Percentiles rank a stretch among this genome's conserved stretches.
phyloP scores from a whole-genome alignment of 352 stramenopile genomes.

The Phytophthora fragariaefolia region DNA sequence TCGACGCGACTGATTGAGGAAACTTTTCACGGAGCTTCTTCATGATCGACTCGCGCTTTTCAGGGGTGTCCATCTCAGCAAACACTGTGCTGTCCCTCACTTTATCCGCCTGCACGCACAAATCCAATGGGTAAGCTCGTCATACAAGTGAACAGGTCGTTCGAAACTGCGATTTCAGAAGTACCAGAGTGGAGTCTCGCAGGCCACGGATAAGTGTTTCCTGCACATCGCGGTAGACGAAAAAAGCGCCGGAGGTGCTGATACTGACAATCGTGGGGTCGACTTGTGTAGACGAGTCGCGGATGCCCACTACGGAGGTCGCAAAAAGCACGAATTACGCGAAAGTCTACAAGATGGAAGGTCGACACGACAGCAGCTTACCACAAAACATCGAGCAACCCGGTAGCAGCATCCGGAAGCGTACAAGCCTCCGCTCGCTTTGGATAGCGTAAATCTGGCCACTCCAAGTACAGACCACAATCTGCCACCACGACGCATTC shows the following conservation, averaged over 20 bases:
- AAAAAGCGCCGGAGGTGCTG: slow-evolving; percentile 71
- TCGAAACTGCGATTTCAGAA: neutral
- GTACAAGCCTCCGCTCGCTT: slow-evolving; percentile 48
- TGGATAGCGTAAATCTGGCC: slow-evolving; percentile 63
- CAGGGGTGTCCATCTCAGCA: slow-evolving; percentile 43
- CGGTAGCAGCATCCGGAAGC: slow-evolving; percentile 72
- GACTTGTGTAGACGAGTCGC: slow-evolving; percentile 30
- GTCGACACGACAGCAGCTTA: slow-evolving; percentile 29
- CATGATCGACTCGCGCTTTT: slow-evolving; percentile 53
- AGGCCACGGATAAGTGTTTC: slow-evolving; percentile 56
- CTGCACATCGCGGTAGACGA: slow-evolving; percentile 60
- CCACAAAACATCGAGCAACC: slow-evolving; percentile 70
- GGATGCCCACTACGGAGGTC: slow-evolving; percentile 41
- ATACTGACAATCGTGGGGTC: slow-evolving; percentile 63
- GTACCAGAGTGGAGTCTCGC: slow-evolving; percentile 51
- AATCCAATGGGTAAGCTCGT: neutral
- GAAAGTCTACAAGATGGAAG: neutral
- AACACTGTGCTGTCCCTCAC: slow-evolving; percentile 46
- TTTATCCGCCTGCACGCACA: slow-evolving; percentile 38
- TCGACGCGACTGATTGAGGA: slow-evolving; percentile 5
- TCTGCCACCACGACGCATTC: slow-evolving; percentile 34
- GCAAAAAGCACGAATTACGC: neutral
- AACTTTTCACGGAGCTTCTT: slow-evolving; percentile 39
- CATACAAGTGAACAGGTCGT: neutral
- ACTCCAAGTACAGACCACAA: slow-evolving; percentile 79